Base-by-base conservation (phyloP, 495 filamentous ascomycete genomes). In the Lasiosphaeria miniovina region DNA sequence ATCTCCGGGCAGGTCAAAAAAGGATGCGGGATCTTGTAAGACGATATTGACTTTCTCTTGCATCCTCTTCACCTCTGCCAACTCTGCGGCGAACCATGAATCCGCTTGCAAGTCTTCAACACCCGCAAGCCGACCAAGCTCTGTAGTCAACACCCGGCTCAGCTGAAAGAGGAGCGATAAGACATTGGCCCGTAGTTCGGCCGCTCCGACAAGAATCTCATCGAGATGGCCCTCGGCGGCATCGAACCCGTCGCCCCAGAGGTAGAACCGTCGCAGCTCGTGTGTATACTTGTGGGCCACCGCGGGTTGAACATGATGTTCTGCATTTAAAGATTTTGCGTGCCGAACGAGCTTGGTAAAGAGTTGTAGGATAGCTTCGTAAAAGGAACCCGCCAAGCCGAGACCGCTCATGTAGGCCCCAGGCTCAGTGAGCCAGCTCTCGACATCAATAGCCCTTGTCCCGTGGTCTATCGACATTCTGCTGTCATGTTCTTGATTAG, bases 191-290 rank as follows among this genome's bases (percentile, higher is more conserved):
- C 46, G 43, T 4, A 58, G 35, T 12, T 58, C 55, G 2, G 31
- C 4, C n/a, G 55, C 2, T 9, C 9, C 8, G 7, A 31, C 24
- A 14, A 58, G 45, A 7, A 36, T 24, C 31, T 58, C 32, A 31
- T 58, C 55, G 43, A 58, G 55, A 50, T 50, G 14, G 4, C 55
- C 55, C 4, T 51, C 45, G 34, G 2, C 45, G 8, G 46, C 35
- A 14, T 32, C 36, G 7, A 58, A 33, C 8, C 55, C 55, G 10
- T 58, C 38, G 7, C 45, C 55, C 55, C 55, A 58, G 12, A 58
- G 46, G n/a, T 48, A 49, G 4, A 58, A 33, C 10, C 55, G 17
- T 32, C 46, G 38, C 31, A 58, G 34, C 31, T 58, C 55, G 12
- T 58, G 38, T 14, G 38, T 41, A 3, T 41, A 41, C 14, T 14